Evolutionary conservation across 805 yeast genomes (phyloP).

Genomic region (Maudiozyma serrabonitensis): DNA sequence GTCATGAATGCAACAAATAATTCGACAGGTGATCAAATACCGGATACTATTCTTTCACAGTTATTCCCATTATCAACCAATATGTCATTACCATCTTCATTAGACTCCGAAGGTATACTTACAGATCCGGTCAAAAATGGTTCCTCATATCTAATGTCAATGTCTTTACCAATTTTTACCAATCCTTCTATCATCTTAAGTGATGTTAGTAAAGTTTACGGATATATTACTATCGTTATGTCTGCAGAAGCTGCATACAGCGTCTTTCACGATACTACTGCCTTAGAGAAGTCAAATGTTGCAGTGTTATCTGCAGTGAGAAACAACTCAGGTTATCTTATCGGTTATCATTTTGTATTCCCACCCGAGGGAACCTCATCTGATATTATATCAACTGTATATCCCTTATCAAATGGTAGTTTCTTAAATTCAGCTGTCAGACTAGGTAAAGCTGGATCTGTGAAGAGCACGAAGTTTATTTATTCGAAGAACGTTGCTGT

Average conservation of each 20-base stretch:
- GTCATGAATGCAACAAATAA: slow-evolving; percentile 39
- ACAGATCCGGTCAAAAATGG: slow-evolving; percentile 56
- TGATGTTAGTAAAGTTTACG: slow-evolving; percentile 47
- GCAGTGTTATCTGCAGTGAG: slow-evolving; percentile 26
- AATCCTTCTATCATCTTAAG: slow-evolving; percentile 58
- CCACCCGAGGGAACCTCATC: slow-evolving; percentile 26
- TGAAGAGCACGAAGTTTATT: slow-evolving; percentile 31
- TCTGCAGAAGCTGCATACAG: slow-evolving; percentile 35
- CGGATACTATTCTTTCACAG: slow-evolving; percentile 27
- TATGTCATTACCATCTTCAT: slow-evolving; percentile 36
- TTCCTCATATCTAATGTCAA: slow-evolving; percentile 48
- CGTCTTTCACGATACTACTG: slow-evolving; percentile 35
- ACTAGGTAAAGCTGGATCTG: slow-evolving; percentile 34
- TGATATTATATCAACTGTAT: slow-evolving; percentile 14
- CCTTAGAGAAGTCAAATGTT: slow-evolving; percentile 31
- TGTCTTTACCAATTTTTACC: slow-evolving; percentile 68
- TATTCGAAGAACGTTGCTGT: slow-evolving; percentile 38
- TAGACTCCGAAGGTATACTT: slow-evolving; percentile 38
- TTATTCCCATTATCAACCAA: slow-evolving; percentile 45
- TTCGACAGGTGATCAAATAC: slow-evolving; percentile 29
- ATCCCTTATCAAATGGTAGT: slow-evolving; percentile 25
- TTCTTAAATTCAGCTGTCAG: slow-evolving; percentile 31
- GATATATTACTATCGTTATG: slow-evolving; percentile 57
- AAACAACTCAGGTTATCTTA: slow-evolving; percentile 15
- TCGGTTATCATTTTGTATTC: slow-evolving; percentile 36